Evolutionary conservation across 371 early-diverging fungal genomes (phyloP), one percentile per base, ranked within the genome.

Genomic region (Funneliformis caledonium): DNA sequence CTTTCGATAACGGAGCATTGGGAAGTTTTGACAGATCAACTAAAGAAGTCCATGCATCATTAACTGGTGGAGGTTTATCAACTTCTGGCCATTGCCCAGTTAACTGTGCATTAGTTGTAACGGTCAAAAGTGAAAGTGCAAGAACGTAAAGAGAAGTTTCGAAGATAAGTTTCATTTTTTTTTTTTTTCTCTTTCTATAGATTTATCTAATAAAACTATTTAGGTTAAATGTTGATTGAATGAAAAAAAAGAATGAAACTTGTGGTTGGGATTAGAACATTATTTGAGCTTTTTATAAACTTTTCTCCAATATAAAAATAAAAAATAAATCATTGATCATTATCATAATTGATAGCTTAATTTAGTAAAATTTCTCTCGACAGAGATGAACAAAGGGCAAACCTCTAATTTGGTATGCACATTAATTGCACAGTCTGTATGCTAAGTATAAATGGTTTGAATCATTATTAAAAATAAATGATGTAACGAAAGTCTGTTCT

Each of bases 51-150:
- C 26, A 77, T 2, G 2, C 16, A 5, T 11, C 19, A 12, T n/a
- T 12, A 43, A 16, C 16, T 31, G 77, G 65, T 62, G 67, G 65
- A 26, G 77, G 77, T 12, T 45, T 31, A 77, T 64, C 65, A n/a
- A 65, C 4, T 19, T 65, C 8, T 14, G 77, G 77, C 77, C 77
- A 77, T 45, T 37, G 47, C 19, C 64, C 65, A 26, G 65, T 10
- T 45, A 77, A 19, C 19, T 6, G 31, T 0, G 77, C 76, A 4
- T 61, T 45, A 26, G 19, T 48, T 9, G 31, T n/a, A 37, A n/a
- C 31, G n/a, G 62, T 19, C 37, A 61, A 56, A 19, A 56, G 16
- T 56, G 56, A 56, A 7, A 56, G 16, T 19, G 19, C 10, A 5
- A 76, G 14, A 31, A n/a, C 11, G 31, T 43, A 68, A 42, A 68